Percentiles rank a stretch among this genome's conserved stretches.
Conservation (phyloP, 441 rosid genomes). For the Pelargonium fulgidum region DNA sequence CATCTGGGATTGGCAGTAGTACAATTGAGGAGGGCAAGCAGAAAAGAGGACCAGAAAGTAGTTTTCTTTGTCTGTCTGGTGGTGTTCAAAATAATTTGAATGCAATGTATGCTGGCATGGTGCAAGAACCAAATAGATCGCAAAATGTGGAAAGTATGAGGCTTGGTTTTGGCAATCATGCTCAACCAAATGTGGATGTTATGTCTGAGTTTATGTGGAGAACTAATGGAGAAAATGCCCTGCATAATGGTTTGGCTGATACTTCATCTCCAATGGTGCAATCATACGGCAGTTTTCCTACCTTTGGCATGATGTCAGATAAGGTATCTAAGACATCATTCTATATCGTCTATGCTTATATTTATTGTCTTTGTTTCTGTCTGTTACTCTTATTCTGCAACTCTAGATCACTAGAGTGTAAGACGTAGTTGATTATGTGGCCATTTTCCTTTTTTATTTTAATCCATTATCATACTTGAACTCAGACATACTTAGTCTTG, state of each 20-base stretch:
- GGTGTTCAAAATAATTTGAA: constrained; percentile 23
- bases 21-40: constrained; percentile 25
- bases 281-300: constrained; percentile 32
- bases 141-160: constrained; percentile 23
- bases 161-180: constrained; percentile 28
- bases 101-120: constrained; percentile 20
- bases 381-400: too few relatives aligned
- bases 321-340: constrained; percentile 31
- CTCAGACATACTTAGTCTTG: background rate
- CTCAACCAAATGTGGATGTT: constrained; percentile 26
- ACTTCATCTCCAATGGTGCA: constrained; percentile 31
- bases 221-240: constrained; percentile 31
- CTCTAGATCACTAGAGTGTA: too few relatives aligned
- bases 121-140: constrained; percentile 21
- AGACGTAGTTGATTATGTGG: too few relatives aligned
- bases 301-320: constrained; percentile 29
- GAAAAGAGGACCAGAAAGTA: constrained; percentile 27
- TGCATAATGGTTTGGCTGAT: constrained; percentile 29
- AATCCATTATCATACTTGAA: too few relatives aligned
- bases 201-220: constrained; percentile 34
- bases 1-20: constrained; percentile 17
- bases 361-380: too few relatives aligned
- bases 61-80: constrained; percentile 19
- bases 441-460: too few relatives aligned
- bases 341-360: too few relatives aligned